phyloP scores from a whole-genome alignment of 1,139 yeast genomes.

The Protomyces lactucae-debilis region DNA sequence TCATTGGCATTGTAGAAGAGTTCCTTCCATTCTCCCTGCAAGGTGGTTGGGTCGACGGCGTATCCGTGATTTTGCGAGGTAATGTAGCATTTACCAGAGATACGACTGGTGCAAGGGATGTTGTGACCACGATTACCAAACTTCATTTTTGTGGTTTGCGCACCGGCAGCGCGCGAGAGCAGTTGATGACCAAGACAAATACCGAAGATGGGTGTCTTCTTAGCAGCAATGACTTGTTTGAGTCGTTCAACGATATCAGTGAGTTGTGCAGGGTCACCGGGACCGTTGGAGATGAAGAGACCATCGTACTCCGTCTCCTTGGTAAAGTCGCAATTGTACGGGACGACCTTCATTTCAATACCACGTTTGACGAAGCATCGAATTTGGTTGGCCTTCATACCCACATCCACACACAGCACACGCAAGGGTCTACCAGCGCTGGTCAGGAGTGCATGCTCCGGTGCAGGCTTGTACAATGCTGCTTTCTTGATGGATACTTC shows the following conservation, averaged over 20 bases:
- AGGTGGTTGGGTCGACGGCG: conserved; percentile 82
- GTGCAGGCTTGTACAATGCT: conserved; percentile 60
- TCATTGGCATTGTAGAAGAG: conserved; percentile 94
- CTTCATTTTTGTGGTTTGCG: conserved; percentile 82
- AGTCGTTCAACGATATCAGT: conserved; percentile 58
- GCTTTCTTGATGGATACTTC: conserved; percentile 79
- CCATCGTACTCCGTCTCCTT: conserved; percentile 73
- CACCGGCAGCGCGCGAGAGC: conserved; percentile 93
- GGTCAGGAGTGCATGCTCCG: conserved; percentile 52
- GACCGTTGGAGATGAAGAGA: conserved; percentile 94
- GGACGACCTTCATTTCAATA: conserved; percentile 91
- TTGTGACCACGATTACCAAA: conserved; percentile 99
- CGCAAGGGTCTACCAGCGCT: conserved; percentile 73
- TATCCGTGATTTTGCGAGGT: conserved; percentile 99
- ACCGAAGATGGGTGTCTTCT: conserved; percentile 46
- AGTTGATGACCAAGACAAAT: conserved; percentile 98
- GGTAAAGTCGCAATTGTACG: conserved; percentile 87
- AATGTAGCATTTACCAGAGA: conserved; percentile 94
- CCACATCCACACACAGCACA: conserved; percentile 90
- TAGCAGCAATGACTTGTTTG: conserved; percentile 52
- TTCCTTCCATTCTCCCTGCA: conserved; percentile 79
- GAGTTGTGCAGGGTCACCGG: conserved; percentile 96
- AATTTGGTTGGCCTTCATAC: conserved; percentile 96
- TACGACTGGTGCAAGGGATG: conserved; percentile 91
- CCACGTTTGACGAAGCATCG: conserved; percentile 96